Conservation (phyloP, 495 filamentous ascomycete species). For the Tricharina praecox region DNA sequence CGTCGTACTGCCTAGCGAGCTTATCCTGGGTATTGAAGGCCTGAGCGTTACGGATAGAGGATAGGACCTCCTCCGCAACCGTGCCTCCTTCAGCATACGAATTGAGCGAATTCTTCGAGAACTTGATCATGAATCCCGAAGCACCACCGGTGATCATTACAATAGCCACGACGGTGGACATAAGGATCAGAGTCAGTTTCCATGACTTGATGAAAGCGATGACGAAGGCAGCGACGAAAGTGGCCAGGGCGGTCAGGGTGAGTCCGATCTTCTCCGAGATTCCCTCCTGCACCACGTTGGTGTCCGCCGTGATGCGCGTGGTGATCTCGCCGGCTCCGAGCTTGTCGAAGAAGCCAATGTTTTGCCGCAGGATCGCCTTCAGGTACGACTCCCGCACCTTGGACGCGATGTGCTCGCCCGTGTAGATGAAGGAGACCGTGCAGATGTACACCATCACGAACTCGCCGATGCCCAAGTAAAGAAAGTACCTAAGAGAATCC, state of each 20-base stretch:
- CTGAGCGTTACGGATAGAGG: conserved; percentile 78
- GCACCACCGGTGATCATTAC: conserved; percentile 54
- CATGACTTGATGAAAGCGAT: conserved; percentile 76
- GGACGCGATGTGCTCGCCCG: conserved; percentile 70
- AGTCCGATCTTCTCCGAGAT: conserved; percentile 75
- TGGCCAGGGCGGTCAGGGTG: conserved; percentile 54
- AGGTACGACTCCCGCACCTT: conserved; percentile 79
- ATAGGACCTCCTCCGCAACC: conserved; percentile 86
- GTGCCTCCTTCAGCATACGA: conserved; percentile 72
- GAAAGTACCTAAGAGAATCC: conserved; percentile 42
- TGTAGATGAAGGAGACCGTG: conserved; percentile 84
- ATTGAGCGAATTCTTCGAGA: conserved; percentile 55
- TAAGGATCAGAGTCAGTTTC: conserved; percentile 67
- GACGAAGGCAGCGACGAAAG: conserved; percentile 74
- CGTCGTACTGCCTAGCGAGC: conserved; percentile 68
- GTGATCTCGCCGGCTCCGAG: conserved; percentile 85
- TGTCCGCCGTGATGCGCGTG: conserved; percentile 80
- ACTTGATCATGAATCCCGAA: conserved; percentile 60
- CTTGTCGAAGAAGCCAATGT: conserved; percentile 85
- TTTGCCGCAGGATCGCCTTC: conserved; percentile 66
- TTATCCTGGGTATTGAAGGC: conserved; percentile 88
- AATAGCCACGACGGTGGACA: conserved; percentile 58
- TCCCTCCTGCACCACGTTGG: conserved; percentile 73
- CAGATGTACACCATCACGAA: conserved; percentile 66
- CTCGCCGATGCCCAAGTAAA: conserved; percentile 77